Percentiles rank a stretch among this genome's conserved stretches.
Evolutionary conservation across 2,329 filamentous ascomycete species (phyloP).

Genomic region (Trichoderma sp.): DNA sequence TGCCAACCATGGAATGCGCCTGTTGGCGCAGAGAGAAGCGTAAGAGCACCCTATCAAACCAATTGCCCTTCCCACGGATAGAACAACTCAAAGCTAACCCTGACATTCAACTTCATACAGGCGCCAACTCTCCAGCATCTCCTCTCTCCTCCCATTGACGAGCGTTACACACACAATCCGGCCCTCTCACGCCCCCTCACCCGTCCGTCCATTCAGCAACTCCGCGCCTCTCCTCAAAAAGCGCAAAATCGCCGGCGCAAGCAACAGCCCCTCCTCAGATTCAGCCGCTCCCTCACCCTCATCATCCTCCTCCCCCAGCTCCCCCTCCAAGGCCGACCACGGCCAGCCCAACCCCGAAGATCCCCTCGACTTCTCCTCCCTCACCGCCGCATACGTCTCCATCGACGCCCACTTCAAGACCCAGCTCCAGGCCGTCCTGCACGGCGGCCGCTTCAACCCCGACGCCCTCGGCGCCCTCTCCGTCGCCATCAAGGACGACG

Average conservation of each 20-base stretch:
- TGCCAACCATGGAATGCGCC: slow-evolving; percentile 27
- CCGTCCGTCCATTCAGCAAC: slow-evolving; percentile 34
- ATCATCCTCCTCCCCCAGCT: slow-evolving; percentile 25
- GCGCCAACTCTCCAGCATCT: not conserved
- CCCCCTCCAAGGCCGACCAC: slow-evolving; percentile 23
- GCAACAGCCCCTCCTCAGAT: slow-evolving; percentile 31
- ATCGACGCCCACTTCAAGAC: slow-evolving; percentile 47
- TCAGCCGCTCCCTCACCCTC: not conserved
- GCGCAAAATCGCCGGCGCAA: slow-evolving; percentile 38
- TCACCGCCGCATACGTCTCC: slow-evolving; percentile 45
- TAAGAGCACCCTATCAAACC: slow-evolving; percentile 6
- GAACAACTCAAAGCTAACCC: not conserved
- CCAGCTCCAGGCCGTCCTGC: slow-evolving; percentile 43
- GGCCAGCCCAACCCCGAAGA: slow-evolving; percentile 42
- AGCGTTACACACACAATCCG: not conserved
- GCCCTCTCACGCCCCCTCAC: not conserved
- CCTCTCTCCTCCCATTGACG: not conserved
- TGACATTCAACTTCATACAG: not conserved
- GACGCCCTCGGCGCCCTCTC: slow-evolving; percentile 49
- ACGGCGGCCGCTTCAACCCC: slow-evolving; percentile 55
- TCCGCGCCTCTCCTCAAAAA: slow-evolving; percentile 40
- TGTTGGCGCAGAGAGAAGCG: slow-evolving; percentile 30
- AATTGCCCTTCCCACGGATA: not conserved
- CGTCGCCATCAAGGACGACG: slow-evolving; percentile 40
- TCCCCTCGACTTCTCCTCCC: slow-evolving; percentile 52